Evolutionary conservation across 495 filamentous ascomycete genomes (phyloP).

Genomic region (Neurospora sp.): DNA sequence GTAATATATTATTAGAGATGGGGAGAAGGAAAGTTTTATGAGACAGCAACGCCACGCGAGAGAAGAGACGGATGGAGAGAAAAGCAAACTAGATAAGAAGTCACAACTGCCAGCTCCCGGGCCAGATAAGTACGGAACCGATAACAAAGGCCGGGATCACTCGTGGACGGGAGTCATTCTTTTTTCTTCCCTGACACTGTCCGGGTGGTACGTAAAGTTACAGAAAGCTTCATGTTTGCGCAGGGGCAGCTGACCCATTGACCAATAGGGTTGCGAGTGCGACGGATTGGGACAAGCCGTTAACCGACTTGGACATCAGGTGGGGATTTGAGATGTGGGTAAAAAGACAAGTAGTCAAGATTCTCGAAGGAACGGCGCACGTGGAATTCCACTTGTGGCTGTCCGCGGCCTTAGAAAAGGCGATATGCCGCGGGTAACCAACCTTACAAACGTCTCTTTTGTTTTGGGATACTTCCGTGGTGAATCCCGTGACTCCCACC

Average conservation of each 20-base stretch:
- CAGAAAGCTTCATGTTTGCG: not conserved
- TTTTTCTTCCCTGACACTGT: not conserved
- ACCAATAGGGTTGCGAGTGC: slow-evolving; percentile 10
- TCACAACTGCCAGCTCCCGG: not conserved
- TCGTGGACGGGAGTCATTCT: not conserved
- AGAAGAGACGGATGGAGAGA: not conserved
- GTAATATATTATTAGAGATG: not conserved
- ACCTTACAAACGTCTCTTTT: not conserved
- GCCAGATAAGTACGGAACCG: not conserved
- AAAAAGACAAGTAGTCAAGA: not conserved
- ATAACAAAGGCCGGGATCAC: not conserved
- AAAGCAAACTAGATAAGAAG: not conserved
- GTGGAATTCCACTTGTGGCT: not conserved
- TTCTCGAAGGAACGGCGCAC: not conserved
- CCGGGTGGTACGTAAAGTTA: not conserved
- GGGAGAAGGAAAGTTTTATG: not conserved
- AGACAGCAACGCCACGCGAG: not conserved
- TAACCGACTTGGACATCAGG: not conserved
- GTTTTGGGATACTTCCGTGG: not conserved
- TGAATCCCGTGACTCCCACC: not conserved
- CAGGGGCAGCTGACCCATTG: slow-evolving; percentile 21
- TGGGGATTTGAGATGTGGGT: not conserved
- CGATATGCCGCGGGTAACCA: not conserved
- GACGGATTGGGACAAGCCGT: not conserved
- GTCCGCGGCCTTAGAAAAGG: not conserved